A percentile compares a stretch with the other conserved stretches of the same genome.
phyloP scores from a whole-genome alignment of 371 early-diverging fungal genomes.

The Conidiobolus incongruus region DNA sequence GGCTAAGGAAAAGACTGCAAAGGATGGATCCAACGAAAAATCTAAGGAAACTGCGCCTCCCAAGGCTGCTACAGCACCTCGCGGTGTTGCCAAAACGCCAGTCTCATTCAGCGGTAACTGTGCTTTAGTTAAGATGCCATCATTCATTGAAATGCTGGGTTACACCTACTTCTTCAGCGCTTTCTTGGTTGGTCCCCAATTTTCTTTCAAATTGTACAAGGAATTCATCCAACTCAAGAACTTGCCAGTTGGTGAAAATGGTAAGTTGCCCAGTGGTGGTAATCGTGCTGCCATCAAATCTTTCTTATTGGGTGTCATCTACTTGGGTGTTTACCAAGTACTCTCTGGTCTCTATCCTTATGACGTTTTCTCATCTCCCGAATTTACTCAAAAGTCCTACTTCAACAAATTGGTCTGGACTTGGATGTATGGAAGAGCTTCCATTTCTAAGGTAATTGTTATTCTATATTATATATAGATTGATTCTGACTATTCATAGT shows the following conservation, averaged over 20 bases:
- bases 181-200: constrained; percentile 50
- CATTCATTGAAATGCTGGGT: constrained; percentile 20
- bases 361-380: constrained; percentile 19
- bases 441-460: constrained; percentile 26
- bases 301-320: constrained; percentile 20
- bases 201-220: constrained; percentile 35
- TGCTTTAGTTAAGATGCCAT: constrained; percentile 17
- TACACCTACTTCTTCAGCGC: constrained; percentile 35
- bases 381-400: constrained; percentile 16
- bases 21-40: no score
- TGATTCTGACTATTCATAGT: no score
- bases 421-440: constrained; percentile 25
- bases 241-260: background rate
- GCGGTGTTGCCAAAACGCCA: background rate
- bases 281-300: constrained; percentile 17
- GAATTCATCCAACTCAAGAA: background rate
- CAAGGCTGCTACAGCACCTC: background rate
- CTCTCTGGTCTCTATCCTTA: constrained; percentile 21
- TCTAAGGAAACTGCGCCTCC: background rate
- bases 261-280: constrained; percentile 12
- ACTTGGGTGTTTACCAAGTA: constrained; percentile 23
- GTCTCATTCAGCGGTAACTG: constrained; percentile 3
- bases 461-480: no score
- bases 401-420: constrained; percentile 16
- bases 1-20: background rate